Evolutionary conservation across 2,329 filamentous ascomycete genomes (phyloP).

Genomic region (Exophiala sp.): DNA sequence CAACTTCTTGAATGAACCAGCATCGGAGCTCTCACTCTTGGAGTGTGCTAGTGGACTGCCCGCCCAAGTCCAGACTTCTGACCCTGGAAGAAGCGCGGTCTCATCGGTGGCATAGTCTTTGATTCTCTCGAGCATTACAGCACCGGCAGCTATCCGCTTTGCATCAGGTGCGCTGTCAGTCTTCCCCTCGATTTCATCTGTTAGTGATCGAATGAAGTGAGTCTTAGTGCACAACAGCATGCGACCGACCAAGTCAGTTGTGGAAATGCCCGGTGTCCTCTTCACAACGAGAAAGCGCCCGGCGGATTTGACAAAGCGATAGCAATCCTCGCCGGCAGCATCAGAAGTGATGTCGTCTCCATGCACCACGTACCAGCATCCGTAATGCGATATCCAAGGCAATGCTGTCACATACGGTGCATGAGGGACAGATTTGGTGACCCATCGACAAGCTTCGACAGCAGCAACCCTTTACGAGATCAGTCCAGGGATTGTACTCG

Average conservation of each 20-base stretch:
- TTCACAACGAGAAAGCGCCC: conserved; percentile 95
- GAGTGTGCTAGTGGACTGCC: conserved; percentile 35
- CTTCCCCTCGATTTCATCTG: conserved; percentile 63
- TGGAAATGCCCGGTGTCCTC: conserved; percentile 92
- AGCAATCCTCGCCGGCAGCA: conserved; percentile 89
- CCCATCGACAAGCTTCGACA: conserved; percentile 93
- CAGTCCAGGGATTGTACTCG: conserved; percentile 24
- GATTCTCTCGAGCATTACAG: conserved; percentile 73
- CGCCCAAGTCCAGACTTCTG: conserved; percentile 82
- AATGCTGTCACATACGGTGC: conserved; percentile 94
- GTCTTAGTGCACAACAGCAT: conserved; percentile 95
- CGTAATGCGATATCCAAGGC: conserved; percentile 91
- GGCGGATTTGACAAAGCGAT: conserved; percentile 93
- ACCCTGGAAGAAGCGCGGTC: conserved; percentile 71
- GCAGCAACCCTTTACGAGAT: conserved; percentile 64
- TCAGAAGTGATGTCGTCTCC: conserved; percentile 97
- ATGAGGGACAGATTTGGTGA: conserved; percentile 74
- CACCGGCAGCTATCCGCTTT: conserved; percentile 62
- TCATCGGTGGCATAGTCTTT: conserved; percentile 83
- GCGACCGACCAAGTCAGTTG: conserved; percentile 93
- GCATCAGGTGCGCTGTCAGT: conserved; percentile 68
- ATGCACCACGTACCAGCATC: conserved; percentile 92
- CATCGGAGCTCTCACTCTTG: conserved; percentile 50
- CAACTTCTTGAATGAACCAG: conserved; percentile 63
- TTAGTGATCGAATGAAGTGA: conserved; percentile 84